Conservation (phyloP, 2,329 filamentous ascomycete genomes). For the Penicillium sp. region DNA sequence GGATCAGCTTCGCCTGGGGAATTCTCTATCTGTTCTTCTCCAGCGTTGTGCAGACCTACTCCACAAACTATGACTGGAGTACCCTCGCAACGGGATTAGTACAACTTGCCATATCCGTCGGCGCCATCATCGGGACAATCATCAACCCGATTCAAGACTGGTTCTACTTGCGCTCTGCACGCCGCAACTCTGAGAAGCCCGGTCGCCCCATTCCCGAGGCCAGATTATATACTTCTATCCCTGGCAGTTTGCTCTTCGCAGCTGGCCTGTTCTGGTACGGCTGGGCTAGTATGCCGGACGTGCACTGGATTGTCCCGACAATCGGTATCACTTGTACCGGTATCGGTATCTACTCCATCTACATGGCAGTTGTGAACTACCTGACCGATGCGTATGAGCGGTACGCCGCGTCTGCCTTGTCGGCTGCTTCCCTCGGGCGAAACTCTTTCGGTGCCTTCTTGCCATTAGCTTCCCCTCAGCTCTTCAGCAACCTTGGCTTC, state of each 20-base stretch:
- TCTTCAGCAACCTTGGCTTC: slow-evolving; percentile 42
- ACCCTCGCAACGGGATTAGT: slow-evolving; percentile 38
- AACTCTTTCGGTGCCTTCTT: slow-evolving; percentile 47
- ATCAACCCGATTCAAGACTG: slow-evolving; percentile 42
- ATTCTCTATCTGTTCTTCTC: slow-evolving; percentile 46
- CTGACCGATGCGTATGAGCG: slow-evolving; percentile 49
- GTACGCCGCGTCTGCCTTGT: slow-evolving; percentile 47
- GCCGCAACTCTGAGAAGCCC: slow-evolving; percentile 34
- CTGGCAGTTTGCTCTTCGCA: slow-evolving; percentile 39
- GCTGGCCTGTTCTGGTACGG: slow-evolving; percentile 38
- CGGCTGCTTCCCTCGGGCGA: slow-evolving; percentile 45
- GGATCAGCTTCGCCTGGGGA: slow-evolving; percentile 47
- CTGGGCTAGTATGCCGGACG: slow-evolving; percentile 25
- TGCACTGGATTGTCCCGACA: slow-evolving; percentile 36
- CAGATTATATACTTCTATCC: slow-evolving; percentile 43
- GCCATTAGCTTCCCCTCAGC: slow-evolving; percentile 41
- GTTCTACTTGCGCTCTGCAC: slow-evolving; percentile 25
- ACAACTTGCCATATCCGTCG: slow-evolving; percentile 44
- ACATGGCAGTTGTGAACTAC: slow-evolving; percentile 50
- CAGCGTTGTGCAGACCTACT: slow-evolving; percentile 42
- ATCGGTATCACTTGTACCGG: slow-evolving; percentile 36
- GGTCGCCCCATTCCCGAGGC: slow-evolving; percentile 45
- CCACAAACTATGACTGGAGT: slow-evolving; percentile 37
- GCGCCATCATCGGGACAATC: slow-evolving; percentile 42
- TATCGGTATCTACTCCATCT: slow-evolving; percentile 43